Percentiles rank a stretch among this genome's conserved stretches.
Conservation (phyloP, 2,329 filamentous ascomycete genomes). For the Zasmidium citrigriseum region DNA sequence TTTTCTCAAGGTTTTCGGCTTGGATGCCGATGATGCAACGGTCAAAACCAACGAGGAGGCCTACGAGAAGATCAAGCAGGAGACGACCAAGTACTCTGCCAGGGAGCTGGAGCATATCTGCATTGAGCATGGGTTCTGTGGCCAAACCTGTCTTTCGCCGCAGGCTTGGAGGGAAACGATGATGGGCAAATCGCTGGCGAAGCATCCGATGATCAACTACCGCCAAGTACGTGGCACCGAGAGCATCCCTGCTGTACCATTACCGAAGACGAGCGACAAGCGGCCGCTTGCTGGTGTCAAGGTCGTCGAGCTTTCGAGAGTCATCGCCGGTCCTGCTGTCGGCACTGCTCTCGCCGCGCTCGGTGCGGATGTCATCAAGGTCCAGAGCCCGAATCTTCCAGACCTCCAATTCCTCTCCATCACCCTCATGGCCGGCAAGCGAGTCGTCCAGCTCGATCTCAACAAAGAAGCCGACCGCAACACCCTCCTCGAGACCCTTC, state of each 20-base stretch:
- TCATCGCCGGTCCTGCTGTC: slow-evolving; percentile 32
- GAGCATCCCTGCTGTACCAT: slow-evolving; percentile 9
- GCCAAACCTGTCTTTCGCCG: slow-evolving; percentile 34
- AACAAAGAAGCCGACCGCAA: slow-evolving; percentile 40
- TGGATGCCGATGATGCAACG: slow-evolving; percentile 37
- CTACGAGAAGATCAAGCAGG: slow-evolving; percentile 35
- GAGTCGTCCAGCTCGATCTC: slow-evolving; percentile 49
- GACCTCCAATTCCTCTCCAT: slow-evolving; percentile 35
- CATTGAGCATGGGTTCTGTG: slow-evolving; percentile 36
- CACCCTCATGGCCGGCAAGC: slow-evolving; percentile 55
- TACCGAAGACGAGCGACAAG: slow-evolving; percentile 16
- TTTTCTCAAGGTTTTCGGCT: slow-evolving; percentile 49
- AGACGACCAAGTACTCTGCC: slow-evolving; percentile 37
- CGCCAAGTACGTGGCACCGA: slow-evolving; percentile 11
- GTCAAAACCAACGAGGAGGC: slow-evolving; percentile 34
- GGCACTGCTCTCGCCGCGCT: slow-evolving; percentile 31
- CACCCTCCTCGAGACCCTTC: slow-evolving; percentile 43
- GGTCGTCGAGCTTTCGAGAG: slow-evolving; percentile 30
- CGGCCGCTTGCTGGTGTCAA: slow-evolving; percentile 41
- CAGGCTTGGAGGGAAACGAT: slow-evolving; percentile 46
- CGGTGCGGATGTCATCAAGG: slow-evolving; percentile 33
- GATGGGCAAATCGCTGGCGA: slow-evolving; percentile 46
- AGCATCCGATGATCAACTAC: slow-evolving; percentile 43
- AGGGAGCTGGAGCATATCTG: slow-evolving; percentile 48
- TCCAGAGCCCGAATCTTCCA: slow-evolving; percentile 28